These are phyloP conservation scores for Rhizophora apiculata DNA, from an alignment of 345 rosid genomes.

Conservation along the genomic window DNA sequence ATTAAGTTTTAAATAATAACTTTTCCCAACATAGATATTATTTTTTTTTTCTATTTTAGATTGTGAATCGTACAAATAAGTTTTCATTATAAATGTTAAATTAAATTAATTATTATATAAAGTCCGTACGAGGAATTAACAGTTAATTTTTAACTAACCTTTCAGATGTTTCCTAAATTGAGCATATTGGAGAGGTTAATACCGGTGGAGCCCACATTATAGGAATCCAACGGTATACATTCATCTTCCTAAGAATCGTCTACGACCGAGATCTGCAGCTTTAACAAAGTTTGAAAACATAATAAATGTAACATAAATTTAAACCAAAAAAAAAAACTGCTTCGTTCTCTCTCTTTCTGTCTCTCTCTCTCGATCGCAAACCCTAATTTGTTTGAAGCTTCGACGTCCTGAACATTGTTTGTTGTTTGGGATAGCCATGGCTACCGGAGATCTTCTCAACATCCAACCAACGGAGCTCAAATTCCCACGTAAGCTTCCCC, in stretches of 20 bases:
- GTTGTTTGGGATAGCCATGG: not conserved
- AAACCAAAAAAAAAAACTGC: not conserved
- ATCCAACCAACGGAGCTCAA: constrained; percentile 78
- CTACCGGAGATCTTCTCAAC: constrained; percentile 57
- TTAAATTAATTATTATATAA: no score
- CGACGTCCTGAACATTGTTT: not conserved
- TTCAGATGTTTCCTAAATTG: no score
- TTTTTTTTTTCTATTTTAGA: no score
- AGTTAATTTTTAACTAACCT: not conserved
- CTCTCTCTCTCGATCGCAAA: not conserved
- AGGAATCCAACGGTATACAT: not conserved
- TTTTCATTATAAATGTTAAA: no score
- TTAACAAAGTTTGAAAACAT: not conserved
- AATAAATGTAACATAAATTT: no score
- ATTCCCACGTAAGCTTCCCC: constrained; percentile 60
- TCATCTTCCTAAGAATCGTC: not conserved
- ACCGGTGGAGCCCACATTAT: not conserved
- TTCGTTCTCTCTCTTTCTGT: not conserved
- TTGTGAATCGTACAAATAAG: no score
- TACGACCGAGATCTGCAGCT: not conserved
- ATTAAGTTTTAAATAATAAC: no score
- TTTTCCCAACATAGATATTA: no score
- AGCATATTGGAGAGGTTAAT: no score
- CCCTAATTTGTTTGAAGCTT: not conserved
- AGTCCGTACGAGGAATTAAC: no score